Evolutionary conservation across 2,329 filamentous ascomycete genomes (phyloP).

Genomic region (Magnaporthiopsis poae): DNA sequence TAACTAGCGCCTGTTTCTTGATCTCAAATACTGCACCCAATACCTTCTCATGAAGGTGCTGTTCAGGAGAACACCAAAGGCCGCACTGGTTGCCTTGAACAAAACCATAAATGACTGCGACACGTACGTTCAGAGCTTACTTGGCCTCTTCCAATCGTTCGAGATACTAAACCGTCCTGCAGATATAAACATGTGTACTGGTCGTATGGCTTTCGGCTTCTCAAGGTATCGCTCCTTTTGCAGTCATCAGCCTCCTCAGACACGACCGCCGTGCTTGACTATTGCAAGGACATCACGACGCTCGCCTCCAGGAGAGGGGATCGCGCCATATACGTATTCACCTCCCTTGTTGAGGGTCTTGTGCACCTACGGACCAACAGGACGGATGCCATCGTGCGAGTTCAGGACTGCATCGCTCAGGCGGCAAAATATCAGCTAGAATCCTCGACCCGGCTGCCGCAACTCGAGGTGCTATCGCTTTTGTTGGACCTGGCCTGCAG

Average conservation of each 20-base stretch:
- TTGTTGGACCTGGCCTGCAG: conserved; percentile 62
- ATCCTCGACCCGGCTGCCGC: conserved; percentile 51
- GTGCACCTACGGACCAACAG: conserved; percentile 56
- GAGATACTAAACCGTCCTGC: conserved; percentile 16
- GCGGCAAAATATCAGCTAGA: conserved; percentile 63
- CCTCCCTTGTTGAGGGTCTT: conserved; percentile 59
- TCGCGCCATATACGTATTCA: conserved; percentile 53
- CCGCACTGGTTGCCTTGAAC: conserved; percentile 63
- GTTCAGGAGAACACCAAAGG: conserved; percentile 61
- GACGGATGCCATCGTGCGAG: conserved; percentile 57
- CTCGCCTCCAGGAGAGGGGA: conserved; percentile 54
- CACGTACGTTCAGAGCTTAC: conserved; percentile 35
- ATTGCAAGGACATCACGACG: conserved; percentile 52
- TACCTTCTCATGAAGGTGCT: conserved; percentile 62
- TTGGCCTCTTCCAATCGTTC: conserved; percentile 1
- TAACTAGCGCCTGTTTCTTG: conserved; percentile 43
- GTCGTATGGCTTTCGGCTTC: conserved; percentile 67
- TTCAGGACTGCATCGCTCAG: conserved; percentile 64
- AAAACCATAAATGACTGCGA: conserved; percentile 58
- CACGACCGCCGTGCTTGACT: conserved; percentile 49
- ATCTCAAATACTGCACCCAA: conserved; percentile 69
- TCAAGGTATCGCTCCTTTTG: conserved; percentile 61
- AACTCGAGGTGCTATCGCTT: conserved; percentile 56
- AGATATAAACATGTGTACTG: conserved; percentile 59
- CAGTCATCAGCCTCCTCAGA: conserved; percentile 53